Evolutionary conservation across 768 basidiomycete species (phyloP).

Genomic region (Naematelia aurantialba): DNA sequence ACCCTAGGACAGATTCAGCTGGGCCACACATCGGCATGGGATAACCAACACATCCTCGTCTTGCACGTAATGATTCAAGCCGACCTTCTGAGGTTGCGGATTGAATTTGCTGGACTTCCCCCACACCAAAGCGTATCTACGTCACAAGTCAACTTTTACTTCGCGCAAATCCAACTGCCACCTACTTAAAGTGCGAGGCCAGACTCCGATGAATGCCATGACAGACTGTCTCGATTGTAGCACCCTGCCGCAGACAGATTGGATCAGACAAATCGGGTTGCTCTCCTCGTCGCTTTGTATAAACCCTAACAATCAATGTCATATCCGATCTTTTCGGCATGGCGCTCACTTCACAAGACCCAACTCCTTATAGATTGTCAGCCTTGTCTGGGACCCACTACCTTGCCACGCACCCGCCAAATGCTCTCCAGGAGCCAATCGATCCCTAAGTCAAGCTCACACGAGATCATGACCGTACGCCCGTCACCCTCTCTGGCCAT

Average conservation of each 20-base stretch:
- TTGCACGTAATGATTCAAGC: constrained; percentile 70
- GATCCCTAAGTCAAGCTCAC: constrained; percentile 82
- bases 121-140: constrained; percentile 82
- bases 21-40: neutral
- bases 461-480: constrained; percentile 89
- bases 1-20: constrained; percentile 28
- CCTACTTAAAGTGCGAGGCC: constrained; percentile 73
- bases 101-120: constrained; percentile 91
- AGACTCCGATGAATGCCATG: constrained; percentile 88
- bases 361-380: constrained; percentile 30
- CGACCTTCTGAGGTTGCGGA: constrained; percentile 89
- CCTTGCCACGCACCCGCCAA: constrained; percentile 49
- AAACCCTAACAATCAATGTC: constrained; percentile 62
- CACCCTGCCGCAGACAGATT: constrained; percentile 75
- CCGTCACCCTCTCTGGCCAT: constrained; percentile 57
- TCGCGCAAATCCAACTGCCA: neutral
- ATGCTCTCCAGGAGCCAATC: constrained; percentile 54
- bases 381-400: constrained; percentile 3
- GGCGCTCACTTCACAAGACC: constrained; percentile 42
- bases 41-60: constrained; percentile 51
- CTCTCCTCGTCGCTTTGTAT: constrained; percentile 95
- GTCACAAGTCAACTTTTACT: constrained; percentile 2
- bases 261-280: constrained; percentile 90
- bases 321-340: neutral
- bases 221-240: constrained; percentile 92